Conservation (phyloP, 129 eudicot genomes). For the Calendula officinalis region DNA sequence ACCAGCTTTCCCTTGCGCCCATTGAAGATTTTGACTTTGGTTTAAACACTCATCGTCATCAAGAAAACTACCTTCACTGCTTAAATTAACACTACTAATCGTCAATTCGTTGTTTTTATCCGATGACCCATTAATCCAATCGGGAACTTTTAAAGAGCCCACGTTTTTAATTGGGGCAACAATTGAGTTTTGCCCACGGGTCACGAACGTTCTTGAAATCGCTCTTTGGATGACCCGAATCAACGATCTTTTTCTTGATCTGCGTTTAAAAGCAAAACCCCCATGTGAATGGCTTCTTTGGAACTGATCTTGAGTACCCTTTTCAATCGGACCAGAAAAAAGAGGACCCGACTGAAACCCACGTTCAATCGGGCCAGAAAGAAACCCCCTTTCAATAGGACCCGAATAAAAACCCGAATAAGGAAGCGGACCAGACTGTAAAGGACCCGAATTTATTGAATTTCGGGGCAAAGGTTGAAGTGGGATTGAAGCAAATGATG, state of each 20-base stretch:
- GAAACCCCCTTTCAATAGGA: slow-evolving; percentile 60
- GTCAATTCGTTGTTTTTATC: slow-evolving; percentile 68
- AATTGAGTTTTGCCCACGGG: slow-evolving; percentile 78
- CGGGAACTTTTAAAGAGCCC: slow-evolving; percentile 45
- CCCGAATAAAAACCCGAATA: slow-evolving; percentile 60
- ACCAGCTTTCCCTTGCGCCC: slow-evolving; percentile 99
- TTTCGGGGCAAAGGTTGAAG: slow-evolving; percentile 69
- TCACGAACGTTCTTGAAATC: slow-evolving; percentile 54
- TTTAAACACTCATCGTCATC: slow-evolving; percentile 63
- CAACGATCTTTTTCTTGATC: slow-evolving; percentile 53
- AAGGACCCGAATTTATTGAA: slow-evolving; percentile 56
- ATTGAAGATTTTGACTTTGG: slow-evolving; percentile 74
- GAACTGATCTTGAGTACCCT: slow-evolving; percentile 51
- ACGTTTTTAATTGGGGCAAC: slow-evolving; percentile 76
- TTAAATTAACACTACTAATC: slow-evolving; percentile 62
- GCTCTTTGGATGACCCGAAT: slow-evolving; percentile 61
- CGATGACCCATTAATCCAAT: slow-evolving; percentile 60
- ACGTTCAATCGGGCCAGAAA: slow-evolving; percentile 89
- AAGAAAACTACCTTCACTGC: slow-evolving; percentile 63
- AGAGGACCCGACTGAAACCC: slow-evolving; percentile 83
- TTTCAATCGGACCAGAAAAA: slow-evolving; percentile 75
- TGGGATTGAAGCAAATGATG: slow-evolving; percentile 82
- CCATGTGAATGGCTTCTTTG: slow-evolving; percentile 77
- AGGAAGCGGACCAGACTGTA: slow-evolving; percentile 39
- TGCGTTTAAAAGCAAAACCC: slow-evolving; percentile 40